Percentiles rank a stretch among this genome's conserved stretches.
Conservation (phyloP, 352 stramenopile species). For the Pythium grandisporangium region DNA sequence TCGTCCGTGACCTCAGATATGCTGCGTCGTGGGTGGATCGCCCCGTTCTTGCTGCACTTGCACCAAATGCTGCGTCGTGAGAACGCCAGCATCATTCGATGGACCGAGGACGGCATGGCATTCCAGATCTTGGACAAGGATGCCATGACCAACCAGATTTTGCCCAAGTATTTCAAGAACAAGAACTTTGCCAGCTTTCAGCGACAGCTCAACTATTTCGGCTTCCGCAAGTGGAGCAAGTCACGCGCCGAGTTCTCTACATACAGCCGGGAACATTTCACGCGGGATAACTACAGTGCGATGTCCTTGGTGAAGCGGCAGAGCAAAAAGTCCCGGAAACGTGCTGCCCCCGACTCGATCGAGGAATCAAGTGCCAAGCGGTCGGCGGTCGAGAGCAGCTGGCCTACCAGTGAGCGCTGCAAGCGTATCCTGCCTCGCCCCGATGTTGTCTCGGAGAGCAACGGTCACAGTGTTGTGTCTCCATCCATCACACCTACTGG, state of each 20-base stretch:
- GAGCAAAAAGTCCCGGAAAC: slow-evolving; percentile 79
- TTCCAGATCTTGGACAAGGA: slow-evolving; percentile 85
- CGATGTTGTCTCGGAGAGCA: slow-evolving; percentile 4
- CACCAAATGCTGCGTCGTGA: slow-evolving; percentile 81
- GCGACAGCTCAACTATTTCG: slow-evolving; percentile 94
- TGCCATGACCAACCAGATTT: slow-evolving; percentile 79
- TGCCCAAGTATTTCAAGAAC: slow-evolving; percentile 95
- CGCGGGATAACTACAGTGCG: slow-evolving; percentile 74
- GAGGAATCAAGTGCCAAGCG: slow-evolving; percentile 34
- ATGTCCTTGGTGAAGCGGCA: slow-evolving; percentile 83
- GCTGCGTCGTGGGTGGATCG: slow-evolving; percentile 63
- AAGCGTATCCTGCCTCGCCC: slow-evolving; percentile 57
- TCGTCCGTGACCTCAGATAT: slow-evolving; percentile 19
- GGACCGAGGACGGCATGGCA: slow-evolving; percentile 60
- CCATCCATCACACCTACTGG: neutral
- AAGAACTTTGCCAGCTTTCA: slow-evolving; percentile 95
- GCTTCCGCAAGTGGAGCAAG: slow-evolving; percentile 89
- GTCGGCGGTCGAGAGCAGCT: slow-evolving; percentile 13
- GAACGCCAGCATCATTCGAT: slow-evolving; percentile 71
- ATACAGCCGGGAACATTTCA: slow-evolving; percentile 78
- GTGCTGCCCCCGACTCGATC: slow-evolving; percentile 22
- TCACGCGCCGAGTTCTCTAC: slow-evolving; percentile 59
- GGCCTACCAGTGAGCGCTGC: slow-evolving; percentile 33
- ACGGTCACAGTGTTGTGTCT: neutral
- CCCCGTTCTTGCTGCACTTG: slow-evolving; percentile 79